Base-by-base conservation (phyloP, 805 yeast species). In the Lipomyces spencermartinsiae region DNA sequence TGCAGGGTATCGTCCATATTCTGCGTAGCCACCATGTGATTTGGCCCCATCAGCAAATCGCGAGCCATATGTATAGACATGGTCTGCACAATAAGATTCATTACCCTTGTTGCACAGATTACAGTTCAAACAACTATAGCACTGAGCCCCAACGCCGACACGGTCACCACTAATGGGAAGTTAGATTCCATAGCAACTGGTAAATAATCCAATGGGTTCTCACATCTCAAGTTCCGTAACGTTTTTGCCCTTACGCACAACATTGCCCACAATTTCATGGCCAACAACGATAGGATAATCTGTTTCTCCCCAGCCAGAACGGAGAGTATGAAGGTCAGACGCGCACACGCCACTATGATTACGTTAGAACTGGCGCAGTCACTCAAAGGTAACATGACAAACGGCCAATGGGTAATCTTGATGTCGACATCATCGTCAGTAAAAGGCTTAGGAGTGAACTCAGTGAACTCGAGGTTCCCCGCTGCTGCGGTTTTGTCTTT, bases 81-180 rank as follows among this genome's bases (percentile, higher is more conserved):
- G 75, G 8, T 71, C 67, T 10, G 75, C 62, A 79, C 95, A 90
- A 80, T 85, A 86, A 73, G 79, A 82, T 71, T 88, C 89, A 74
- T 87, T 83, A 71, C 81, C 82, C 33, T 74, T 69, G 31, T 81
- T 76, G 82, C 93, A 91, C 74, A 86, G 81, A 57, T 81, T 74
- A 79, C 96, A 91, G 16, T 84, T 80, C 64, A 82, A 77, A 80
- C 95, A 90, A 49, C 89, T 80, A 65, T 80, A 80, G 22, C 83
- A 81, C 73, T 85, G 87, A 34, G 95, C 93, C 73, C 96, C 96
- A 60, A 89, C 84, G 63, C 94, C 96, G 25, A 89, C 94, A 71
- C 91, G 81, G 70, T 91, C 88, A 63, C 96, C 97, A n/a, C 35
- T 58, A n/a, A 29, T 58, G 7, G 43, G 16, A 12, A 10, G 14